Evolutionary conservation across 2,329 filamentous ascomycete species (phyloP), one percentile per base, ranked within the genome.

Genomic region (Cladosporium sp.): DNA sequence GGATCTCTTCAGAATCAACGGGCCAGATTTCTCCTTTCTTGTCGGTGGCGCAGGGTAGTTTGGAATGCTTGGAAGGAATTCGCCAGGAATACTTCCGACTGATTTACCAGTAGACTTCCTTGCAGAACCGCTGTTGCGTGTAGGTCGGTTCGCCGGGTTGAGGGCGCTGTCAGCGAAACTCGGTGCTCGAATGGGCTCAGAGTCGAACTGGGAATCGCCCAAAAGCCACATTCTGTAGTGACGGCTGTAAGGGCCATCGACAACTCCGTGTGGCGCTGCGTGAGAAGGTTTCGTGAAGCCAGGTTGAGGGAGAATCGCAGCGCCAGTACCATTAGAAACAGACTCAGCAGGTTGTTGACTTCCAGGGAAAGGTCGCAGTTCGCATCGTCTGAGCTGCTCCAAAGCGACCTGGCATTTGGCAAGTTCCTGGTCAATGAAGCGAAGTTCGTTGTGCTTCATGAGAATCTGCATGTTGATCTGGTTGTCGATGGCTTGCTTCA

Each of bases 221-320:
- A 97, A 84, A 58, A 98, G 81, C 93, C 93, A 98, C 75, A 88
- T 89, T 65, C 89, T 84, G 70, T 96, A 96, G 72, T 97, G 93
- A 59, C 90, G 84, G 53, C 90, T 85, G 70, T 97, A 97, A 2
- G 93, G 91, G 9, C 93, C 93, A 61, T 96, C 88, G 13, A 84
- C 83, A 50, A 96, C 88, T 58, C 92, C 92, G 75, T 91, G 95
- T 3, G 93, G 87, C 38, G 93, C 82, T 32, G 91, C 88, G 76
- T 87, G 89, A 61, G 81, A 76, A 52, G 90, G 87, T 58, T 83
- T 75, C 53, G 80, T 75, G 59, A 83, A 82, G 60, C 83, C 83
- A 56, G 78, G 69, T 57, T 74, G 75, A 55, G 78, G 73, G 53
- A 79, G 76, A 55, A 93, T 67, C 55, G 88, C 82, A 57, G 84